These are phyloP conservation scores for Botryotinia convoluta DNA, from an alignment of 2,329 filamentous ascomycete species.

Conservation along the genomic window DNA sequence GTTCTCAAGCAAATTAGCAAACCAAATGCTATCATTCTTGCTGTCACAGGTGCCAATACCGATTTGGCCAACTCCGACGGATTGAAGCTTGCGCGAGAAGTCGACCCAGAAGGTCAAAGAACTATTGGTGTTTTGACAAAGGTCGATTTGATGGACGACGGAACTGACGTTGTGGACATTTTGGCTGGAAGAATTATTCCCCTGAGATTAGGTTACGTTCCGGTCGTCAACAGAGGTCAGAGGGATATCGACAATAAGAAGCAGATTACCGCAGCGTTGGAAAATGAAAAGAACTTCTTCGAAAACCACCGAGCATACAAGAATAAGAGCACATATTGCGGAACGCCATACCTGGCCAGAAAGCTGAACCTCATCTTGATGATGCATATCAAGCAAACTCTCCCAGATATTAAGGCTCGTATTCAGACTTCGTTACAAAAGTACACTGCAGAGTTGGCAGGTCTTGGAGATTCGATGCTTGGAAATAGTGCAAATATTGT, in stretches of 20 bases:
- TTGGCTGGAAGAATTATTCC: conserved; percentile 96
- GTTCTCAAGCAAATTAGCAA: conserved; percentile 98
- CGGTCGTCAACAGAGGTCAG: conserved; percentile 96
- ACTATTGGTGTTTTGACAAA: conserved; percentile 99
- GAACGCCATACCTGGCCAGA: conserved; percentile 91
- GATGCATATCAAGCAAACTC: conserved; percentile 99
- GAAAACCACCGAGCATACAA: conserved; percentile 98
- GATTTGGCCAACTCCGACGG: conserved; percentile 99
- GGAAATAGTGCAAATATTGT: conserved; percentile 96
- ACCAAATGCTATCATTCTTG: conserved; percentile 95
- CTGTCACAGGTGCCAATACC: conserved; percentile 93
- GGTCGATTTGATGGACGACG: conserved; percentile 98
- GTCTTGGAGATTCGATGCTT: conserved; percentile 88
- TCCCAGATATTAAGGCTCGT: conserved; percentile 96
- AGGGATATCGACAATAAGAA: conserved; percentile 99
- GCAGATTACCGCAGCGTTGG: conserved; percentile 83
- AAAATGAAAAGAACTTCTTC: conserved; percentile 95
- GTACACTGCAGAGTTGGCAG: conserved; percentile 76
- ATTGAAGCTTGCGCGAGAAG: conserved; percentile 91
- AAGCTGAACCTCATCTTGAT: conserved; percentile 98
- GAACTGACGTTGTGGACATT: conserved; percentile 98
- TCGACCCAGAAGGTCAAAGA: conserved; percentile 94
- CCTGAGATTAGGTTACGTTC: conserved; percentile 89
- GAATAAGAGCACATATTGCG: conserved; percentile 98
- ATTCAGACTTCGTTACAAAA: conserved; percentile 94